Evolutionary conservation across 768 basidiomycete species (phyloP).

Genomic region (Mycena alexandri): DNA sequence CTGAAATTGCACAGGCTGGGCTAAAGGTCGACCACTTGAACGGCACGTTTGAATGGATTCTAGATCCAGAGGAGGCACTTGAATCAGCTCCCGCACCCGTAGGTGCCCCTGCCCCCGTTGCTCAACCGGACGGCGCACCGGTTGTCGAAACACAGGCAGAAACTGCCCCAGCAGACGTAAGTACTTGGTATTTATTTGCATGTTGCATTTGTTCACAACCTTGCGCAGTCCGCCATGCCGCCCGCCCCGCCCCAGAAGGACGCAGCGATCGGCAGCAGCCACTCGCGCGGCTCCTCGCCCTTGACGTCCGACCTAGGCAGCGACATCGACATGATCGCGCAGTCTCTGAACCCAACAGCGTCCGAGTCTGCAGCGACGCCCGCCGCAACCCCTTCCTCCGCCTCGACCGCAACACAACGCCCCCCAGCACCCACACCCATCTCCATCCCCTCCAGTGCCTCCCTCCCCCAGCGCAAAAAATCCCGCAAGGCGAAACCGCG

Average conservation of each 20-base stretch:
- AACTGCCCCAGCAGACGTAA: slow-evolving; percentile 13
- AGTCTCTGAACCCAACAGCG: slow-evolving; percentile 27
- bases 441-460: neutral
- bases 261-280: neutral
- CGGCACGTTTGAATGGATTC: slow-evolving; percentile 25
- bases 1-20: slow-evolving; percentile 21
- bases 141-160: neutral
- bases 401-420: slow-evolving; percentile 12
- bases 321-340: slow-evolving; percentile 34
- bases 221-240: slow-evolving; percentile 13
- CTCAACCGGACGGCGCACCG: too few relatives aligned
- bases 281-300: slow-evolving; percentile 36
- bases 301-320: slow-evolving; percentile 35
- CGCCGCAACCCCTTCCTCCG: neutral
- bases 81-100: too few relatives aligned
- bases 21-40: slow-evolving; percentile 17
- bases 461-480: slow-evolving; percentile 23
- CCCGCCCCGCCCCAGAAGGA: slow-evolving; percentile 16
- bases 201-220: neutral
- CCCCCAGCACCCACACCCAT: slow-evolving; percentile 8
- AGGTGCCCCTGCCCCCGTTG: too few relatives aligned
- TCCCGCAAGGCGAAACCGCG: slow-evolving; percentile 29
- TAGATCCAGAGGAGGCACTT: slow-evolving; percentile 10
- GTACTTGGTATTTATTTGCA: slow-evolving; percentile 1
- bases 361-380: neutral